Base-by-base conservation (phyloP, 768 basidiomycete species). In the Tubosaeta sp. region DNA sequence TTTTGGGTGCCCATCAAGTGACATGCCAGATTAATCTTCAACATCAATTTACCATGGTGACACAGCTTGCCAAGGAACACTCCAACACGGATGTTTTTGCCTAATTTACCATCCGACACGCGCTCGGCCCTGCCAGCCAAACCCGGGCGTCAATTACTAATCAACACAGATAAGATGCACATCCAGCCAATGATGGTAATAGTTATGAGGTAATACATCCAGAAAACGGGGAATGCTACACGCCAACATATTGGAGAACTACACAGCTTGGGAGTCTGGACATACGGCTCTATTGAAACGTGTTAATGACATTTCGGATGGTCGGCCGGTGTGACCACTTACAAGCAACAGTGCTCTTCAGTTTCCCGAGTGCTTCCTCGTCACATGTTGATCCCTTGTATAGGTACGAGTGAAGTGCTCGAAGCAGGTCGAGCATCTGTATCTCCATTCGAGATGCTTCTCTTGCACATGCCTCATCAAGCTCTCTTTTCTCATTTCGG, bases 401-500 rank as follows among this genome's bases (percentile, higher is more conserved):
- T 68, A 5, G 47, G n/a, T 48, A 21, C 68, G 66, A 4, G 68
- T 64, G 48, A 68, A 68, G 27, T 31, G 44, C 14, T 61, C 59
- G 4, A 22, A 2, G 27, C 66, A 69, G 16, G 39, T 14, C 7
- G 53, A 40, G 44, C 66, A 68, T 3, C 7, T 0, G 27, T 55
- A 48, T 36, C n/a, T 59, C 22, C 42, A 32, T 42, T 53, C 51
- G 18, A 68, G 55, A 21, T 68, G 66, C 27, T 24, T 52, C 35
- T 68, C 66, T 22, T 56, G 56, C 16, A 68, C 41, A 16, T 69
- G 66, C 14, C 68, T 55, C 27, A 49, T 27, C 13, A 68, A 24
- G 19, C 68, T 66, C 50, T 68, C 66, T 35, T 46, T 68, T 21
- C 53, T 69, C 64, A 69, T 62, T 0, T 40, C 45, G 10, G 24